Percentiles rank a stretch among this genome's conserved stretches.
These are phyloP conservation scores for Buxus sempervirens DNA, from an alignment of 164 flowering plant species.

Conservation along the genomic window DNA sequence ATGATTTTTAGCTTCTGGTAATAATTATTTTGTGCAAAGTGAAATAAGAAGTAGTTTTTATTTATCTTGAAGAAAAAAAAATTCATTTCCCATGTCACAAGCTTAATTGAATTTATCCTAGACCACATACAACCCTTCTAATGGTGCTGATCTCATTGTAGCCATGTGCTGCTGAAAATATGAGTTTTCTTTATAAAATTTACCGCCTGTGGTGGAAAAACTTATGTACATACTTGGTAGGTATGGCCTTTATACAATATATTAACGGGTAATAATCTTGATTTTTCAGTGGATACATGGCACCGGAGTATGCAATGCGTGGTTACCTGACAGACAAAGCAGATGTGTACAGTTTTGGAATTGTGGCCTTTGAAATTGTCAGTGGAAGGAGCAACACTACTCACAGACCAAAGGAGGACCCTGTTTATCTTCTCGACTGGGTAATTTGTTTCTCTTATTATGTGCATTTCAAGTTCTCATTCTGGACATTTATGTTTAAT, in stretches of 20 bases:
- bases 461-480: not conserved
- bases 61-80: not conserved
- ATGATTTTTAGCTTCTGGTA: not conserved
- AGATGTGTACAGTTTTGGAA: constrained; percentile 60
- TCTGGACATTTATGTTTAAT: not conserved
- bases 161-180: not conserved
- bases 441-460: constrained; percentile 18
- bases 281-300: constrained; percentile 41
- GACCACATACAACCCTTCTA: too few relatives aligned
- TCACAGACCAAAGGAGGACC: constrained; percentile 20
- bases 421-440: constrained; percentile 44
- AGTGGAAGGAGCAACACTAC: constrained; percentile 40
- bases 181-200: not conserved
- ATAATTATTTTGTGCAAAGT: not conserved
- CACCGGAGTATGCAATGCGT: constrained; percentile 43
- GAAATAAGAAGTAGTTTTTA: not conserved
- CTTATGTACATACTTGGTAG: not conserved
- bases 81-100: too few relatives aligned
- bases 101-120: too few relatives aligned
- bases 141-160: not conserved
- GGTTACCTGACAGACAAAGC: constrained; percentile 53
- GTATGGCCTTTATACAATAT: not conserved
- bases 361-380: constrained; percentile 46
- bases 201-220: not conserved
- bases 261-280: not conserved